A percentile compares a stretch with the other conserved stretches of the same genome.
Conservation (phyloP, 805 yeast species). For the Candida hispaniensis region DNA sequence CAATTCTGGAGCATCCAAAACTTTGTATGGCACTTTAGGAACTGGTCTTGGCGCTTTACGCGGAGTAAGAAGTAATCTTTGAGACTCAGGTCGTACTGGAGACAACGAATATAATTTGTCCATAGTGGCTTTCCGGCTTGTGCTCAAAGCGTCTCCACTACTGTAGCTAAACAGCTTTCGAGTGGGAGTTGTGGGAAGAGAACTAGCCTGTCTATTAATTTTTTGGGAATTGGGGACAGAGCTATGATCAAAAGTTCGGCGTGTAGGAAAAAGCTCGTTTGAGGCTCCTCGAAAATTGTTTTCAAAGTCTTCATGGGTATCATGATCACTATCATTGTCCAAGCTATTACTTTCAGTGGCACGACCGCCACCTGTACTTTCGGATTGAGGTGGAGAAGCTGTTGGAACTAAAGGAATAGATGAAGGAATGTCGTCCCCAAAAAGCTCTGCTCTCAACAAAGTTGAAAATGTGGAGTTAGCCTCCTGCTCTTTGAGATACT, state of each 20-base stretch:
- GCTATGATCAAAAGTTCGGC: slow-evolving; percentile 10
- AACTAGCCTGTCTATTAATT: slow-evolving; percentile 19
- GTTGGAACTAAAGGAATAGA: slow-evolving; percentile 5
- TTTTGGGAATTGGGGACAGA: slow-evolving; percentile 17
- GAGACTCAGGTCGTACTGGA: slow-evolving; percentile 84
- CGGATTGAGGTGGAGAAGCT: too few relatives aligned
- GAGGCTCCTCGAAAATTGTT: slow-evolving; percentile 1
- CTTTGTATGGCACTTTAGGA: slow-evolving; percentile 81
- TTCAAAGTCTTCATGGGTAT: neutral
- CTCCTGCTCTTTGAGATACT: slow-evolving; percentile 43
- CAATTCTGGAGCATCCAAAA: slow-evolving; percentile 89
- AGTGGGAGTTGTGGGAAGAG: slow-evolving; percentile 34
- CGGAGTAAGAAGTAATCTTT: slow-evolving; percentile 67
- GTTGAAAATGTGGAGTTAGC: slow-evolving; percentile 82
- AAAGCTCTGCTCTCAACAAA: slow-evolving; percentile 76
- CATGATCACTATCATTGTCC: slow-evolving; percentile 1
- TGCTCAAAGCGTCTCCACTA: slow-evolving; percentile 15
- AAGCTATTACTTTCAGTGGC: neutral
- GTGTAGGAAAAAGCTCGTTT: slow-evolving; percentile 5
- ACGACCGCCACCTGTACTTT: too few relatives aligned
- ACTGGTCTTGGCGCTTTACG: slow-evolving; percentile 68
- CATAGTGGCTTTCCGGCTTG: slow-evolving; percentile 9
- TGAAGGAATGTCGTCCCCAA: slow-evolving; percentile 73
- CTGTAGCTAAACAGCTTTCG: slow-evolving; percentile 34
- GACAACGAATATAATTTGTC: slow-evolving; percentile 58